These are phyloP conservation scores for Laguncularia racemosa DNA, from an alignment of 345 rosid species.

Conservation along the genomic window DNA sequence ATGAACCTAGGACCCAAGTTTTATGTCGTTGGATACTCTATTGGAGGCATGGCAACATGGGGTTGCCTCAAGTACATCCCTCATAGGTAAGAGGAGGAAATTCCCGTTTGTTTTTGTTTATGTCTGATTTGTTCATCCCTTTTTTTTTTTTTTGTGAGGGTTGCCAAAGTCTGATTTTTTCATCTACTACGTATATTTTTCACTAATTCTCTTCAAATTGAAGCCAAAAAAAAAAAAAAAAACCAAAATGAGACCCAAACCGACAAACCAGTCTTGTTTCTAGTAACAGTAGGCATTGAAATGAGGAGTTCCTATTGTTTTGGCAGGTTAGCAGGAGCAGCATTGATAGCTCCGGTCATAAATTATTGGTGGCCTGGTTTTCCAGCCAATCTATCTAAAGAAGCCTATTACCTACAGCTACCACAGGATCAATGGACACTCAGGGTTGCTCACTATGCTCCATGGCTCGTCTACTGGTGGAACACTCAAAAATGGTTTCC, in stretches of 20 bases:
- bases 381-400: slow-evolving; percentile 38
- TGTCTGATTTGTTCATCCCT: too few relatives aligned
- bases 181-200: too few relatives aligned
- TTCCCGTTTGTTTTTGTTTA: too few relatives aligned
- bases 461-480: slow-evolving; percentile 74
- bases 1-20: slow-evolving; percentile 49
- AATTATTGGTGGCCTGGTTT: slow-evolving; percentile 60
- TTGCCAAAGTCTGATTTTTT: too few relatives aligned
- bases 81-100: slow-evolving; percentile 35
- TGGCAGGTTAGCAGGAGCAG: slow-evolving; percentile 49
- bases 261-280: too few relatives aligned
- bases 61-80: slow-evolving; percentile 63
- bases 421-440: slow-evolving; percentile 48
- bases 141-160: too few relatives aligned
- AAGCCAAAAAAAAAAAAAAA: neutral
- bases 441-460: slow-evolving; percentile 51
- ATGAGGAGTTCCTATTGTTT: neutral
- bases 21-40: slow-evolving; percentile 45
- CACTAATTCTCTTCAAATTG: too few relatives aligned
- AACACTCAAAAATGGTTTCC: slow-evolving; percentile 53
- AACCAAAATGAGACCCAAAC: too few relatives aligned
- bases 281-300: neutral
- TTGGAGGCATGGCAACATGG: slow-evolving; percentile 53
- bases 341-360: slow-evolving; percentile 42
- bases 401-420: slow-evolving; percentile 31